These are phyloP conservation scores for Cordia subcordata DNA, from an alignment of 257 asterid genomes.

Conservation along the genomic window DNA sequence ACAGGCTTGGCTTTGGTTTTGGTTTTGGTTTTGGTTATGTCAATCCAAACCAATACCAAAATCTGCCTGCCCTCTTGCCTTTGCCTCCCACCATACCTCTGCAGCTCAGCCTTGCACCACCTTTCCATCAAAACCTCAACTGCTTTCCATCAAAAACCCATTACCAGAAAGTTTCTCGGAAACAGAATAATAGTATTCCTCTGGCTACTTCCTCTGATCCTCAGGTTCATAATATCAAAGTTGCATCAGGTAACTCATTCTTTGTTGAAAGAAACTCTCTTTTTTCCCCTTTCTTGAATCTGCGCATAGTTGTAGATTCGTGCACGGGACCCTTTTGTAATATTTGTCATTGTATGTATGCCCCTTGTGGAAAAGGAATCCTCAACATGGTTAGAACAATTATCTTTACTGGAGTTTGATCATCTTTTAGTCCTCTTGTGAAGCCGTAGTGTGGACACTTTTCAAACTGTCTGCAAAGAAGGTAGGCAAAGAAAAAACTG, in stretches of 20 bases:
- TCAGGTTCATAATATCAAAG: conserved; percentile 39
- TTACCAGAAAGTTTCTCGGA: conserved; percentile 34
- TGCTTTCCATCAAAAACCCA: conserved; percentile 48
- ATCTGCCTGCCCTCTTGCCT: conserved; percentile 71
- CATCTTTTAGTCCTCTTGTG: not conserved
- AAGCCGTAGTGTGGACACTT: not conserved
- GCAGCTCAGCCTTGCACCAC: conserved; percentile 36
- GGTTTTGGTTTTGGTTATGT: conserved; percentile 8
- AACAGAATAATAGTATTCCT: conserved; percentile 28
- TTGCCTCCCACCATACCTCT: conserved; percentile 61
- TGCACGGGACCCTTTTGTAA: not conserved
- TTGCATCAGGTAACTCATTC: conserved; percentile 40
- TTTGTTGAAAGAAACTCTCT: conserved; percentile 1
- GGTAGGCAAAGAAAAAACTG: not conserved
- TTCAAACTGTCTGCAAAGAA: not conserved
- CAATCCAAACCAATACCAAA: conserved; percentile 51
- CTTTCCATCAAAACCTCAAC: conserved; percentile 46
- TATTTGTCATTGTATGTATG: not conserved
- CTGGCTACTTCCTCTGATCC: conserved; percentile 52
- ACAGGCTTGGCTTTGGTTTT: conserved; percentile 44
- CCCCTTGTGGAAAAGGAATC: too few relatives aligned
- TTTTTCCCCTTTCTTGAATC: not conserved
- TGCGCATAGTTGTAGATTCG: not conserved
- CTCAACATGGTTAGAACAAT: too few relatives aligned
- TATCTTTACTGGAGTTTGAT: too few relatives aligned